Percentiles rank a stretch among this genome's conserved stretches.
Conservation (phyloP, 75 land plant species). For the Picea glauca region DNA sequence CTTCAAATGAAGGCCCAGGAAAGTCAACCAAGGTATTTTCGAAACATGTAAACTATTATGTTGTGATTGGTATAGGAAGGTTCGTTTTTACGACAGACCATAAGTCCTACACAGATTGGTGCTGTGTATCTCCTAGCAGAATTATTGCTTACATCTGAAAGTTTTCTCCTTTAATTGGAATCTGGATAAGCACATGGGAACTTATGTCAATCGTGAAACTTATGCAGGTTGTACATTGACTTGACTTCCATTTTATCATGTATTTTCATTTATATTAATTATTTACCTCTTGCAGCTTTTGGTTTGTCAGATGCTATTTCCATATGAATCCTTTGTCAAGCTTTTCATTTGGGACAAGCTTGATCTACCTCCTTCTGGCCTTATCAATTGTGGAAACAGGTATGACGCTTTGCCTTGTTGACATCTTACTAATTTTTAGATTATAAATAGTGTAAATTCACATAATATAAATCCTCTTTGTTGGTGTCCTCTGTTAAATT, state of each 20-base stretch:
- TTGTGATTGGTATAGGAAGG: neutral
- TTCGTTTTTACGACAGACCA: neutral
- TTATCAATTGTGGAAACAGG: slow-evolving; percentile 82
- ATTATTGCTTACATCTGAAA: neutral
- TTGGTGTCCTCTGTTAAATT: neutral
- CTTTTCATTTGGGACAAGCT: slow-evolving; percentile 50
- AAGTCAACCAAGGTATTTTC: slow-evolving; percentile 8
- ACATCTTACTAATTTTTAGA: neutral
- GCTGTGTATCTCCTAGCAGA: neutral
- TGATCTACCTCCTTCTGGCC: slow-evolving; percentile 56
- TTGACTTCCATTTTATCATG: neutral
- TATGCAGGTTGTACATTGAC: neutral
- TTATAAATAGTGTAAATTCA: neutral
- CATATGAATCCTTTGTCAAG: slow-evolving; percentile 56
- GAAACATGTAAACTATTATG: neutral
- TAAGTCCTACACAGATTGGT: neutral
- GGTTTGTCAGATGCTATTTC: slow-evolving; percentile 45
- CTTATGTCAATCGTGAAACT: neutral
- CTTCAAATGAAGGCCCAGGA: slow-evolving; percentile 18
- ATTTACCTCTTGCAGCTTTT: slow-evolving; percentile 1
- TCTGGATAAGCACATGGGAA: neutral
- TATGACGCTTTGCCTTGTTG: slow-evolving; percentile 5
- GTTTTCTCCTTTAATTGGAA: neutral
- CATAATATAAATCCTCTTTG: neutral
- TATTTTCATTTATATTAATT: slow-evolving; percentile 4